Conservation (phyloP, 2,329 filamentous ascomycete genomes). For the Aspergillus sp. region DNA sequence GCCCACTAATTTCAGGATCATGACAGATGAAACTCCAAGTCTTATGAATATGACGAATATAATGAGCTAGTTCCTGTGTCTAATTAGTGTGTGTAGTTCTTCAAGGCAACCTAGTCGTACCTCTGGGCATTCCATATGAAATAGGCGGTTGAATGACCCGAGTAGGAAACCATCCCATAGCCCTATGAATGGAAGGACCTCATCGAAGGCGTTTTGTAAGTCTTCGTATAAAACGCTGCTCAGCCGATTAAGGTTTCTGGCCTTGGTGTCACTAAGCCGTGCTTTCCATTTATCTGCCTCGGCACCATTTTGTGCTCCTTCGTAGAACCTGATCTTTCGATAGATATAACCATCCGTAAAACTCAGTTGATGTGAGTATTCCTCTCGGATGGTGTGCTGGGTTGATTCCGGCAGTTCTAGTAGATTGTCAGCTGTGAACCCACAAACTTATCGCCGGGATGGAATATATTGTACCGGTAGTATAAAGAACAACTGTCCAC, state of each 20-base stretch:
- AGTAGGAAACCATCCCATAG: not conserved
- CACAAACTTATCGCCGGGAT: not conserved
- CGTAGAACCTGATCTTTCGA: not conserved
- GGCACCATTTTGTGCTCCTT: not conserved
- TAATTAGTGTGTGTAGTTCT: not conserved
- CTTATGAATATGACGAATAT: not conserved
- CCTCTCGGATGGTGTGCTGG: not conserved
- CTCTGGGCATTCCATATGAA: not conserved
- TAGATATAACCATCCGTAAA: not conserved
- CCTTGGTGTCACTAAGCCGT: not conserved
- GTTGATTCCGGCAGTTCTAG: not conserved
- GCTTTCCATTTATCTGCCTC: not conserved
- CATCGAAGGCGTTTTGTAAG: not conserved
- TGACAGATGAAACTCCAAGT: not conserved
- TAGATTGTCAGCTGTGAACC: not conserved
- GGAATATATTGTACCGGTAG: too few species aligned
- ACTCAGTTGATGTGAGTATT: not conserved
- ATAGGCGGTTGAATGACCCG: not conserved
- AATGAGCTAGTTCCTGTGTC: not conserved
- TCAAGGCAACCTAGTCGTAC: not conserved
- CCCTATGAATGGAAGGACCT: not conserved
- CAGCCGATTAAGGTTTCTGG: not conserved
- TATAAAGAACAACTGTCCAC: too few species aligned
- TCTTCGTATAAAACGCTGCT: not conserved
- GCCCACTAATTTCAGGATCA: not conserved